Conservation (phyloP, 805 yeast species). For the Saturnispora halmiae region DNA sequence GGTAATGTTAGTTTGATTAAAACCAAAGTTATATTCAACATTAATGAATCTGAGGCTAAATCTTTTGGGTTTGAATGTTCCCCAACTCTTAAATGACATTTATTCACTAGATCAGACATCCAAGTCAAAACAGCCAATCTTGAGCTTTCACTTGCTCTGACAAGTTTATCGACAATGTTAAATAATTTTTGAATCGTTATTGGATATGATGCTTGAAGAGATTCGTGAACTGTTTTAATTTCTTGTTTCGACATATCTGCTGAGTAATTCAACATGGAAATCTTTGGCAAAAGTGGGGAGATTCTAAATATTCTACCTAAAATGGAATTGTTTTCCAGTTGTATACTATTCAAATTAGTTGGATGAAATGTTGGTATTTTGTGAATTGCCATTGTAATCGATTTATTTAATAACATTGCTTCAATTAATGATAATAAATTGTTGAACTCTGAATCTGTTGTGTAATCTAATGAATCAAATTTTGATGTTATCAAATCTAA, state of each 20-base stretch:
- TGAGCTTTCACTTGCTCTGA: slow-evolving; percentile 62
- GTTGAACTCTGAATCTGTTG: slow-evolving; percentile 41
- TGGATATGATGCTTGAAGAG: slow-evolving; percentile 56
- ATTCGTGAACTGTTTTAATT: slow-evolving; percentile 42
- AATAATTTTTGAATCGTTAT: slow-evolving; percentile 56
- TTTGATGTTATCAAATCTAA: slow-evolving; percentile 36
- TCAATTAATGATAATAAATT: slow-evolving; percentile 48
- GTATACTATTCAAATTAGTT: slow-evolving; percentile 38
- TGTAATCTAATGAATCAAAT: slow-evolving; percentile 34
- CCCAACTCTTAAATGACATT: slow-evolving; percentile 81
- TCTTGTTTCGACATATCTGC: slow-evolving; percentile 33
- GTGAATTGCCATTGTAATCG: slow-evolving; percentile 52
- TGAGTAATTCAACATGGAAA: slow-evolving; percentile 38
- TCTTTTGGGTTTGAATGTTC: slow-evolving; percentile 63
- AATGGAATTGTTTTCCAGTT: slow-evolving; percentile 52
- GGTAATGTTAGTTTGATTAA: slow-evolving; percentile 73
- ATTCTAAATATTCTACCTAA: slow-evolving; percentile 71
- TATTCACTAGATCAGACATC: slow-evolving; percentile 66
- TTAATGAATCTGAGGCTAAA: slow-evolving; percentile 70
- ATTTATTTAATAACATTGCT: slow-evolving; percentile 47
- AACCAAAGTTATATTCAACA: slow-evolving; percentile 65
- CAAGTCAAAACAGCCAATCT: slow-evolving; percentile 57
- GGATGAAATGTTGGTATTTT: slow-evolving; percentile 46
- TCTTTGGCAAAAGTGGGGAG: slow-evolving; percentile 59
- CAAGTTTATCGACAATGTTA: slow-evolving; percentile 58